A percentile compares a stretch with the other conserved stretches of the same genome.
phyloP scores from a whole-genome alignment of 495 filamentous ascomycete genomes.

The Tetracladium setigerum region DNA sequence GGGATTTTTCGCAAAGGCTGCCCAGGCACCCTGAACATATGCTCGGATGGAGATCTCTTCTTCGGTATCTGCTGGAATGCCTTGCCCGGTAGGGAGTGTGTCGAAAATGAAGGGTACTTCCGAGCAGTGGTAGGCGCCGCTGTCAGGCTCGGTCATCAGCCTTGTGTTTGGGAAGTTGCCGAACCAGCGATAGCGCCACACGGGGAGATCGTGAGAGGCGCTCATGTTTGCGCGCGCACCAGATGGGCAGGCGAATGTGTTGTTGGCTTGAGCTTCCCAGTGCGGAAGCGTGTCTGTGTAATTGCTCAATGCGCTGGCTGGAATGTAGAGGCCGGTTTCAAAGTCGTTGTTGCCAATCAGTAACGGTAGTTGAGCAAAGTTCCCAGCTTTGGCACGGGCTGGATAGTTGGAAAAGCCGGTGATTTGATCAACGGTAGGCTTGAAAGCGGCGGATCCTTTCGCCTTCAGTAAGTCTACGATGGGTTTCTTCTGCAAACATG shows the following conservation, averaged over 20 bases:
- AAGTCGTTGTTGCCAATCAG: slow-evolving; percentile 38
- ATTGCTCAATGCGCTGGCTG: slow-evolving; percentile 13
- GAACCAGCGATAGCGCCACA: slow-evolving; percentile 47
- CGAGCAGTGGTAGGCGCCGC: slow-evolving; percentile 39
- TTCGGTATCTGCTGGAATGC: neutral
- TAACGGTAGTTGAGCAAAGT: slow-evolving; percentile 32
- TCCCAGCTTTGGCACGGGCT: slow-evolving; percentile 23
- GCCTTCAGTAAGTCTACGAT: neutral
- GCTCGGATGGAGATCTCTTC: slow-evolving; percentile 21
- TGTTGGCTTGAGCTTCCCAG: neutral
- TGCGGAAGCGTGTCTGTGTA: too few relatives aligned
- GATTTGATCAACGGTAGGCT: slow-evolving; percentile 42
- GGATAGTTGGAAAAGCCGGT: slow-evolving; percentile 43
- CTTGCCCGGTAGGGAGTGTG: too few relatives aligned
- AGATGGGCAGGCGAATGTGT: slow-evolving; percentile 37
- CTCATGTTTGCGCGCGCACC: slow-evolving; percentile 25
- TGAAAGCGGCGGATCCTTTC: slow-evolving; percentile 33
- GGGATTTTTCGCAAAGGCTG: slow-evolving; percentile 40
- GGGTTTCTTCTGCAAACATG: slow-evolving; percentile 33
- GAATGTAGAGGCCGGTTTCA: slow-evolving; percentile 36
- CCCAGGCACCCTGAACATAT: slow-evolving; percentile 36
- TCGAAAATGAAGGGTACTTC: slow-evolving; percentile 24
- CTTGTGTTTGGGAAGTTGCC: slow-evolving; percentile 38
- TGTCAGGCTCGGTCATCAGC: slow-evolving; percentile 29
- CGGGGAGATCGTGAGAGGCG: slow-evolving; percentile 30